Conservation (phyloP, 2,329 filamentous ascomycete genomes). For the Cytospora schulzeri region DNA sequence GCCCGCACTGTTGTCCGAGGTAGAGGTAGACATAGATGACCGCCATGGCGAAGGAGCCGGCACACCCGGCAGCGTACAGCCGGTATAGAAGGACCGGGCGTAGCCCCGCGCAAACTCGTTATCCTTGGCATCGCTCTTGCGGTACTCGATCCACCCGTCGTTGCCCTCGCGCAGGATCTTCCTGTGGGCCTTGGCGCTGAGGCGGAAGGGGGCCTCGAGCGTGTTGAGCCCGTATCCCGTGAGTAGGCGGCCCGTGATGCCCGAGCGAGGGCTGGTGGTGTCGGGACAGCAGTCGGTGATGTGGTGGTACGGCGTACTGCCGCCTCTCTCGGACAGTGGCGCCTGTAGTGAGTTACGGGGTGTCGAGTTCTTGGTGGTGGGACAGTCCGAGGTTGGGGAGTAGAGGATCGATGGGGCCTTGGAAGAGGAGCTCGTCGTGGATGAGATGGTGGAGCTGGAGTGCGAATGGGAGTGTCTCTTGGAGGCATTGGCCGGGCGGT, state of each 20-base stretch:
- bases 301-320: not conserved
- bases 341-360: constrained; percentile 25
- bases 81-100: constrained; percentile 55
- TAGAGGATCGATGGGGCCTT: constrained; percentile 22
- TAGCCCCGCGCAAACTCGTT: constrained; percentile 55
- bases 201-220: constrained; percentile 54
- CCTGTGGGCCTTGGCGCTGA: constrained; percentile 52
- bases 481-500: constrained; percentile 25
- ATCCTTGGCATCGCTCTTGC: constrained; percentile 43
- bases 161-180: constrained; percentile 47
- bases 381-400: constrained; percentile 18
- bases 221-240: constrained; percentile 57
- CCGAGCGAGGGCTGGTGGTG: constrained; percentile 29
- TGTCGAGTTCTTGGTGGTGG: constrained; percentile 23
- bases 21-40: not conserved
- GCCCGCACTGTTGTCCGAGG: too few species aligned
- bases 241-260: constrained; percentile 52
- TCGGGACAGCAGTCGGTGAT: constrained; percentile 29
- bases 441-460: not conserved
- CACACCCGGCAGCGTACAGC: constrained; percentile 32
- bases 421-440: constrained; percentile 13
- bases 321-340: constrained; percentile 5
- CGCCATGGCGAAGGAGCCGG: constrained; percentile 2
- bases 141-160: constrained; percentile 56
- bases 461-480: not conserved